phyloP scores from a whole-genome alignment of 164 flowering plant species.

The Piper longum region DNA sequence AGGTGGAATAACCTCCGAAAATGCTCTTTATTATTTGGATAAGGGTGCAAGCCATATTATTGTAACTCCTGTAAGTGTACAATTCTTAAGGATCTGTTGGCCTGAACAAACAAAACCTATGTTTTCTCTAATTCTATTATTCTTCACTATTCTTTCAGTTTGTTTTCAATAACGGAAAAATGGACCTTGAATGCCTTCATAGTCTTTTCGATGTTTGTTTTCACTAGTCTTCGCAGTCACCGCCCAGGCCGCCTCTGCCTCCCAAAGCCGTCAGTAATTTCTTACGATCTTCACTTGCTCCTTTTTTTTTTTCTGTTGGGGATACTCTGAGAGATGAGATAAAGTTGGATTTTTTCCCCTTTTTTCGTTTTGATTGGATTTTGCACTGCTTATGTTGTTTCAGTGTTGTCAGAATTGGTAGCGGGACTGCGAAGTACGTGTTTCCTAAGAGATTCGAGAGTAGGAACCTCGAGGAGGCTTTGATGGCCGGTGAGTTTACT shows the following conservation, averaged over 20 bases:
- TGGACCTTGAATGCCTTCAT: conserved; percentile 75
- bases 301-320: background rate
- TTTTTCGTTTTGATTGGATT: background rate
- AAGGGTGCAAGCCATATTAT: conserved; percentile 98
- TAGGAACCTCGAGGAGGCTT: conserved; percentile 73
- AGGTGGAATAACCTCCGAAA: conserved; percentile 71
- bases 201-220: conserved; percentile 38
- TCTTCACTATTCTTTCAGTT: conserved; percentile 34
- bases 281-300: background rate
- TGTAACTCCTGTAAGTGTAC: conserved; percentile 67
- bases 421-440: conserved; percentile 50
- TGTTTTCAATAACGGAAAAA: conserved; percentile 83
- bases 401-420: conserved; percentile 58
- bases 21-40: conserved; percentile 57
- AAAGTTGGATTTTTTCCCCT: background rate
- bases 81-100: background rate
- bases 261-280: conserved; percentile 47
- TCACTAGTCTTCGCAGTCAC: conserved; percentile 72
- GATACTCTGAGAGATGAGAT: background rate
- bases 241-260: conserved; percentile 51
- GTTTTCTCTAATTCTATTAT: background rate
- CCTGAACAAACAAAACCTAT: background rate
- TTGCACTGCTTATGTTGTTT: conserved; percentile 1
- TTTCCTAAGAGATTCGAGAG: conserved; percentile 59
- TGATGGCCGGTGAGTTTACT: conserved; percentile 54